Evolutionary conservation across 768 basidiomycete genomes (phyloP), one percentile per base, ranked within the genome.

Genomic region (Mycena crocata): DNA sequence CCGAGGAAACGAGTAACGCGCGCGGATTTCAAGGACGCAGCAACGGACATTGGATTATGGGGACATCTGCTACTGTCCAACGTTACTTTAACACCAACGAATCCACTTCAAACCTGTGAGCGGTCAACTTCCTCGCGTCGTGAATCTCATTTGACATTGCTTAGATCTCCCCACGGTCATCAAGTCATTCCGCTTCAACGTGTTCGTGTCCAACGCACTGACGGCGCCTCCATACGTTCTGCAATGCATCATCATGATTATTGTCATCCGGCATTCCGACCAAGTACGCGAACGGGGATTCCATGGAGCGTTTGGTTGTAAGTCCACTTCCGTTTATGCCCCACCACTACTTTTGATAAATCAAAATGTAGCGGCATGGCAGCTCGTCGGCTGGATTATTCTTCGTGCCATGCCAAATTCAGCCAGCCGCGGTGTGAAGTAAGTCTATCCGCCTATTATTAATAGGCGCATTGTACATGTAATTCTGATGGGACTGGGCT

Each of bases 111-210:
- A 54, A 81, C 80, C 12, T 82, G 81, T 82, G 64, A 42, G 77
- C 40, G 17, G 7, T 61, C 28, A 39, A 19, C 31, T 50, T n/a
- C 23, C 2, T 3, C n/a, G n/a, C n/a, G n/a, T n/a, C n/a, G n/a
- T 34, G 6, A 28, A 5, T 19, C 1, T 26, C 21, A 21, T n/a
- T 52, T 34, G 32, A 60, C 21, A 52, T 39, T 30, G 24, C 14
- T n/a, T 50, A 81, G 80, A 82, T 62, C 73, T 82, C 24, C 81
- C 80, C 17, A 79, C 79, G 9, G 76, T 82, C 50, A 81, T 82
- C 66, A 80, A 81, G 57, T 76, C 77, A 0, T 81, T 82, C 69
- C 56, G 79, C 56, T 82, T 82, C 69, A 75, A 74, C 66, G 77
- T 80, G 13, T 79, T 77, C 50, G 73, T 74, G 23, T 77, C 81